Conservation (phyloP, 2,329 filamentous ascomycete genomes). For the Rhynchosporium agropyri region DNA sequence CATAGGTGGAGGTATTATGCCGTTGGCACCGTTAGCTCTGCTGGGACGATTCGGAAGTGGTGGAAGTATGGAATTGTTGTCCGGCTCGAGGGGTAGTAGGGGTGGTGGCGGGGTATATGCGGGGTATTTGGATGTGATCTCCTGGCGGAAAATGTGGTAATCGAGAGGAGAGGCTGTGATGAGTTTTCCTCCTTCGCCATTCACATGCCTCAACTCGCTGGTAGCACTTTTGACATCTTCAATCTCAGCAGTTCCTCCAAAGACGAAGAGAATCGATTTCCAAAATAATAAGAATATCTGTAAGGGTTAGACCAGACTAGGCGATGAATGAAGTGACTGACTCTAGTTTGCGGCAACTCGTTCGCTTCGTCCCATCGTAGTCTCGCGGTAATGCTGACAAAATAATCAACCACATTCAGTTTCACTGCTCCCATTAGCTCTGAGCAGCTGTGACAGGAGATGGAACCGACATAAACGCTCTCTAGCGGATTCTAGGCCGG, state of each 20-base stretch:
- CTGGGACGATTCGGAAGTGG: slow-evolving; percentile 76
- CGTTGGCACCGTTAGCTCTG: slow-evolving; percentile 60
- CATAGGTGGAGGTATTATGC: slow-evolving; percentile 59
- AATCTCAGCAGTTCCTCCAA: slow-evolving; percentile 77
- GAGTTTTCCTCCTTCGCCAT: slow-evolving; percentile 59
- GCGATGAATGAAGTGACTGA: slow-evolving; percentile 45
- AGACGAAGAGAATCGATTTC: slow-evolving; percentile 86
- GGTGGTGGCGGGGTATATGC: slow-evolving; percentile 89
- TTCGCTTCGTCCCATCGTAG: slow-evolving; percentile 73
- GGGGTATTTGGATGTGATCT: slow-evolving; percentile 97
- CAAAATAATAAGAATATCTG: slow-evolving; percentile 82
- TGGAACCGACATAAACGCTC: slow-evolving; percentile 53
- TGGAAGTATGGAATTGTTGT: slow-evolving; percentile 88
- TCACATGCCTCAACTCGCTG: slow-evolving; percentile 52
- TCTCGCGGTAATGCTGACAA: slow-evolving; percentile 70
- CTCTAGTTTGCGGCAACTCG: slow-evolving; percentile 64
- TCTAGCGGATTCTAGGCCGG: slow-evolving; percentile 46
- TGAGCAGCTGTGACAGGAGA: too few relatives aligned
- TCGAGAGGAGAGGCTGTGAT: slow-evolving; percentile 94
- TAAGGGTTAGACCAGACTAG: slow-evolving; percentile 32
- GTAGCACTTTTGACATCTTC: slow-evolving; percentile 73
- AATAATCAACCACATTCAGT: slow-evolving; percentile 68
- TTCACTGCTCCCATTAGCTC: slow-evolving; percentile 44
- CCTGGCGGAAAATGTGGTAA: slow-evolving; percentile 94
- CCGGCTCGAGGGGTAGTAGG: slow-evolving; percentile 80